A percentile compares a stretch with the other conserved stretches of the same genome.
These are phyloP conservation scores for Aurantiochytrium sp. DNA, from an alignment of 108 stramenopile genomes.

Conservation along the genomic window DNA sequence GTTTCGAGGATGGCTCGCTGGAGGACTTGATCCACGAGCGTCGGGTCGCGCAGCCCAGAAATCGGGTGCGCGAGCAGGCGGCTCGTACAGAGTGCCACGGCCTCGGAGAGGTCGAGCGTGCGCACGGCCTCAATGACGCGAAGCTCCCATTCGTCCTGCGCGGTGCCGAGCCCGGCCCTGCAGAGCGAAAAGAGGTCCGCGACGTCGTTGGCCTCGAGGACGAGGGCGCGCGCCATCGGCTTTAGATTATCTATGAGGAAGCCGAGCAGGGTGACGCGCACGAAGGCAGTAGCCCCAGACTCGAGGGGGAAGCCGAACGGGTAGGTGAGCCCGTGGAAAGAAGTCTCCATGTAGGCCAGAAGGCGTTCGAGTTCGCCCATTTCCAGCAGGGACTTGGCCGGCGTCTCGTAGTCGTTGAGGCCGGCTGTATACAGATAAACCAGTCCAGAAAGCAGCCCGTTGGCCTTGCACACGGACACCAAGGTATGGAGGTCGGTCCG, in stretches of 20 bases:
- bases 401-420: slow-evolving; percentile 20
- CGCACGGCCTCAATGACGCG: neutral
- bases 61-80: neutral
- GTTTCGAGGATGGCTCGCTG: neutral
- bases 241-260: neutral
- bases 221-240: neutral
- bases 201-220: neutral
- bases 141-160: slow-evolving; percentile 7
- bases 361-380: neutral
- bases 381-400: neutral
- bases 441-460: neutral
- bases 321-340: neutral
- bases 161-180: neutral
- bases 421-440: slow-evolving; percentile 17
- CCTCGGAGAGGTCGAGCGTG: neutral
- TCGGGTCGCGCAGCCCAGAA: neutral
- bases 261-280: neutral
- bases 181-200: neutral
- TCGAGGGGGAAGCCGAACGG: slow-evolving; percentile 19
- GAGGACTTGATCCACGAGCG: neutral
- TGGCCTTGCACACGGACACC: neutral
- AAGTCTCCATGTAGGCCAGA: slow-evolving; percentile 8
- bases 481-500: slow-evolving; percentile 15
- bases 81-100: neutral
- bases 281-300: neutral